Base-by-base conservation (phyloP, 768 basidiomycete species). In the Galerina sulciceps region DNA sequence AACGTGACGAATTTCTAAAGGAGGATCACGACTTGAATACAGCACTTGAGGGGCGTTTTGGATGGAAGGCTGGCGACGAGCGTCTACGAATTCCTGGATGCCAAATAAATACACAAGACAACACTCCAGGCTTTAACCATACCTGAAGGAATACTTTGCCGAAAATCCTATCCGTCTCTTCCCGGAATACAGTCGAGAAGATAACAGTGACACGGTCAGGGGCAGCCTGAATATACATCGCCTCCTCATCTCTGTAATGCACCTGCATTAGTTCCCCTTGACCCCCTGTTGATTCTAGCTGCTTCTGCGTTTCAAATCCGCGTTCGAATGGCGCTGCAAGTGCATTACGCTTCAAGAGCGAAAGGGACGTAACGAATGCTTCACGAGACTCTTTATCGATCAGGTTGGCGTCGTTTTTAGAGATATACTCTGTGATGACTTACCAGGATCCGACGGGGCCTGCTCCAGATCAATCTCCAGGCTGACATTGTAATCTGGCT, bases 131-230 rank as follows among this genome's bases (percentile, higher is more conserved):
- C 52, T 2, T 18, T 11, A 20, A n/a, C 62, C 75, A 61, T 62
- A 94, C 95, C 84, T 99, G 97, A 53, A 99, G 76, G 80, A 99
- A 99, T n/a, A 99, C 90, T 73, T 94, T 96, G 13, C 97, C 97
- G 72, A 94, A 94, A 49, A 98, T 93, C 53, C 95, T 85, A 74
- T 99, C 97, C 1, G 96, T 97, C 74, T 99, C 97, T 68, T 99
- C 97, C 64, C 89, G 84, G 79, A 99, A 99, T 49, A 97, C 83
- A 17, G 97, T 99, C 3, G 93, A 95, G 77, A 99, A 99, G 69
- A 98, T 92, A 57, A 98, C 93, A 0, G 97, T 99, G 51, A 99
- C 96, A 60, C 97, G 91, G 80, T 99, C 97, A 45, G 87, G 84
- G 41, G 92, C 88, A 2, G 97, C 94, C 69, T 93, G 93, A 41